Evolutionary conservation across 495 filamentous ascomycete genomes (phyloP).

Genomic region (Choiromyces venosus): DNA sequence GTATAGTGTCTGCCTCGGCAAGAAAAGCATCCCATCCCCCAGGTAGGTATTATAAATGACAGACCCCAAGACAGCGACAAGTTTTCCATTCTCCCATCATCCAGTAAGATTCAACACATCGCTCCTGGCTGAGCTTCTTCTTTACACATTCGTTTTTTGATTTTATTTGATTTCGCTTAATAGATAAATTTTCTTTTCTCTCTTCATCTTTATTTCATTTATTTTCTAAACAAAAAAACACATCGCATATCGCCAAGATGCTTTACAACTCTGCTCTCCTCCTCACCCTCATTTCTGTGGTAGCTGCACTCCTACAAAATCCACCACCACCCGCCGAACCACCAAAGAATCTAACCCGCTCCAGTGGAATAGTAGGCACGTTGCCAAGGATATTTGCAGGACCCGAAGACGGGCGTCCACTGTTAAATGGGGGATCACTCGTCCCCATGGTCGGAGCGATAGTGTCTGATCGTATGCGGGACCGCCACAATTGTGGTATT

Average conservation of each 20-base stretch:
- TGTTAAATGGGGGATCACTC: no score
- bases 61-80: not conserved
- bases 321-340: not conserved
- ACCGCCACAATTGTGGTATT: no score
- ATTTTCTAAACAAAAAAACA: not conserved
- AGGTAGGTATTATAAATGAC: not conserved
- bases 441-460: no score
- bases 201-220: not conserved
- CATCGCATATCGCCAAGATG: not conserved
- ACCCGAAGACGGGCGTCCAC: not conserved
- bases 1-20: not conserved
- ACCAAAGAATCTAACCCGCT: not conserved
- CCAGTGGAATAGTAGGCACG: not conserved
- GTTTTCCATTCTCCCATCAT: not conserved
- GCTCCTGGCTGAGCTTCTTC: not conserved
- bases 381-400: not conserved
- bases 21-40: not conserved
- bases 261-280: not conserved
- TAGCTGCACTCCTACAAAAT: not conserved
- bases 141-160: not conserved
- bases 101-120: not conserved
- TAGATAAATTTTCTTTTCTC: not conserved
- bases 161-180: not conserved
- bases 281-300: not conserved
- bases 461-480: no score